Percentiles rank a stretch among this genome's conserved stretches.
phyloP scores from a whole-genome alignment of 495 filamentous ascomycete species.

The Hypoxylon crocopeplum region DNA sequence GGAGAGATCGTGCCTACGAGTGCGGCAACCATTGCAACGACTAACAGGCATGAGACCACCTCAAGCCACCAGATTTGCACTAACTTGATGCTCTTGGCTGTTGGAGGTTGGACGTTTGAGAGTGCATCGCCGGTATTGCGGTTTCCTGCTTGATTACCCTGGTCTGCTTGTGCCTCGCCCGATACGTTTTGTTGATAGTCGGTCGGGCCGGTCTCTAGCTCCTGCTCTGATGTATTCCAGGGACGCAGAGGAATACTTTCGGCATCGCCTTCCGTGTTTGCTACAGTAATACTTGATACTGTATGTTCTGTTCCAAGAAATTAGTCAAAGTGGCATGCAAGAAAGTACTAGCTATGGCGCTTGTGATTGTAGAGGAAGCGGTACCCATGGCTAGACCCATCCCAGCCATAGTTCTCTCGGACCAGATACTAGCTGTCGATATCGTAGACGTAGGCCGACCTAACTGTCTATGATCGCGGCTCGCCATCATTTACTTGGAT shows the following conservation, averaged over 20 bases:
- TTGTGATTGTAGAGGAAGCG: neutral
- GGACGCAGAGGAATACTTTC: too few relatives aligned
- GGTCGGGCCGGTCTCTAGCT: neutral
- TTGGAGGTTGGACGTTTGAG: neutral
- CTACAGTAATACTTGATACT: neutral
- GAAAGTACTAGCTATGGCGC: neutral
- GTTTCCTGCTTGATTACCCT: neutral
- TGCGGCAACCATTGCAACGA: constrained; percentile 22
- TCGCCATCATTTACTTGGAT: too few relatives aligned
- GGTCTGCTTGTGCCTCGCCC: neutral
- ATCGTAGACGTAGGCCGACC: neutral
- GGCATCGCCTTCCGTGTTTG: neutral
- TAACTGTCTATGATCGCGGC: too few relatives aligned
- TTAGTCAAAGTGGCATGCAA: neutral
- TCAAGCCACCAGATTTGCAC: constrained; percentile 34
- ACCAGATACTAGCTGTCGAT: too few relatives aligned
- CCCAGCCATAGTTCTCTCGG: too few relatives aligned
- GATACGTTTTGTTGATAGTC: neutral
- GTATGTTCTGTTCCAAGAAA: neutral
- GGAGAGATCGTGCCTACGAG: constrained; percentile 31
- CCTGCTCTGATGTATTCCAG: too few relatives aligned
- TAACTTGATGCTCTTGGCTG: neutral
- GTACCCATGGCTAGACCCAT: neutral
- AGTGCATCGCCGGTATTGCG: neutral
- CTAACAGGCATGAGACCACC: constrained; percentile 14